Base-by-base conservation (phyloP, 1,284 basidiomycete genomes). In the Ustilago shanxiensis region DNA sequence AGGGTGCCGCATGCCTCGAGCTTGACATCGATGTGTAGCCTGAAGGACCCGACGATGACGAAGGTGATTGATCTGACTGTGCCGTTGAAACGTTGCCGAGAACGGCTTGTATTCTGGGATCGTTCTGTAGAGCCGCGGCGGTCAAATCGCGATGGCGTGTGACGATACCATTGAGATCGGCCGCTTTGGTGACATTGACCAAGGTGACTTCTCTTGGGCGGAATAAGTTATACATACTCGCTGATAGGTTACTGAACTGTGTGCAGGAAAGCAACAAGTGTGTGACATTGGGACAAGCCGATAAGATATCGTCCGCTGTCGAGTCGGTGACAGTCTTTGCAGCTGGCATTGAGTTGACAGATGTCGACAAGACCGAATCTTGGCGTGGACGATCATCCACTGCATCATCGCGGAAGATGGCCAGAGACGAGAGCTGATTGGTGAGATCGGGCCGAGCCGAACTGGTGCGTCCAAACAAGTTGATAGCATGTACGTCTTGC, bases 131-230 rank as follows among this genome's bases (percentile, higher is more conserved):
- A 8, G 60, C 60, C 14, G 58, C 70, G 4, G 74, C 60, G 24
- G 60, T 64, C 11, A 68, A 60, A 22, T 72, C 62, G 35, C 74
- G 74, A 45, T 77, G 74, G 9, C 74, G 70, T 13, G 57, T 55
- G 20, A 66, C 66, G 29, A 77, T 49, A 8, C 74, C 74, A 16
- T 66, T 44, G 13, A 77, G 45, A n/a, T 72, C 62, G 10, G 56
- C 37, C 10, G 47, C 41, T 1, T 44, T 33, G 11, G n/a, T 37
- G 31, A 77, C 60, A 22, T 66, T 62, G 59, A 77, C 49, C 28
- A 77, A 59, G 7, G 62, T 66, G 39, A 72, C 29, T 22, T 77
- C 74, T 22, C 57, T 54, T 0, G 70, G 69, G 2, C 54, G 52
- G 18, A 28, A 31, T 39, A 72, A 29, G 1, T 22, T 37, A 45